Evolutionary conservation across 2,329 filamentous ascomycete genomes (phyloP), one percentile per base, ranked within the genome.

Genomic region (Fonsecaea nubica): DNA sequence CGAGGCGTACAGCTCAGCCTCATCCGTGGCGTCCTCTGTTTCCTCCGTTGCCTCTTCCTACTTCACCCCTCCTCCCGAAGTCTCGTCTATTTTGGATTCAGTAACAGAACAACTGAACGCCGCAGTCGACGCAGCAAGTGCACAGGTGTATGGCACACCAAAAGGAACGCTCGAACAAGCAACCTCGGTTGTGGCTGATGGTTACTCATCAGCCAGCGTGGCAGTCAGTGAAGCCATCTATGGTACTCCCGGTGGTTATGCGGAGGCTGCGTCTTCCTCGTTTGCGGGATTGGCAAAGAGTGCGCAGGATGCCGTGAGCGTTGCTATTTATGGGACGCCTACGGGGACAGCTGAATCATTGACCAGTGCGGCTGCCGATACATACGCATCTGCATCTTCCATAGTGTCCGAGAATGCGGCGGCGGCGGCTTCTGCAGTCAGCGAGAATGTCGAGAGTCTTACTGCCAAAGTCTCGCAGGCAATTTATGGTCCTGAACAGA

Each of bases 81-180:
- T 89, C 21, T 86, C 89, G 70, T 82, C 81, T 10, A 85, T 89
- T 54, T 75, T 90, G 32, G 82, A 83, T 35, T 79, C 83, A n/a
- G 85, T 85, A 13, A 85, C 81, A 62, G 81, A 83, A 10, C 85
- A 87, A 69, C 77, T 89, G 50, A 82, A 87, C 58, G 79, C 83
- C 25, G 86, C 84, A n/a, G 83, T 89, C 7, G 82, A 85, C 54
- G 86, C 85, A 52, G 87, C 85, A 1, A 87, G 83, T 54, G 75
- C 81, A 10, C 85, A 86, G 54, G 76, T 87, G 18, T 88, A 89
- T 71, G 87, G 86, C 50, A 83, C 83, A 1, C 76, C 79, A 21
- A 86, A 85, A 73, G 83, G 85, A 33, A 77, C 78, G 2, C 78
- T 81, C 33, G 86, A 88, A 72, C 78, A 85, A 73, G 85, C 83